These are phyloP conservation scores for Asterella californica DNA, from an alignment of 225 moss, liverwort and hornwort species.

Conservation along the genomic window DNA sequence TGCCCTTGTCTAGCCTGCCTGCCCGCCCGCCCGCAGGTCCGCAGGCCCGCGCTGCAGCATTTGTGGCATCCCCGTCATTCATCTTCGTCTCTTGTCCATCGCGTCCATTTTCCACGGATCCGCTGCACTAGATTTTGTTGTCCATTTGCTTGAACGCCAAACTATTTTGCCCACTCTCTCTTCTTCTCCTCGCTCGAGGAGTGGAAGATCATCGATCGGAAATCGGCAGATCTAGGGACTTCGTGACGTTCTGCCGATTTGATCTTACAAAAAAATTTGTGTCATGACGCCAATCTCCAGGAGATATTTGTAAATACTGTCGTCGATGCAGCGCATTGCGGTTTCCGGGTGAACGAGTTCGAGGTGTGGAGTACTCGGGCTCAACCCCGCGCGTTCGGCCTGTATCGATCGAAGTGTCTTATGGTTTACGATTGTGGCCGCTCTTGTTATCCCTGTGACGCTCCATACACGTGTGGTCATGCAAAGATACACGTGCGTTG, in stretches of 20 bases:
- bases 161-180: conserved; percentile 7
- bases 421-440: conserved; percentile 7
- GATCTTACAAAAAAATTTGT: conserved; percentile 9
- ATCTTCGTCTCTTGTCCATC: conserved; percentile 7
- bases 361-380: conserved; percentile 14
- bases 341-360: conserved; percentile 23
- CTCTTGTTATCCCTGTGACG: conserved; percentile 10
- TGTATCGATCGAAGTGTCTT: neutral
- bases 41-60: conserved; percentile 14
- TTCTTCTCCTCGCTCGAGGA: neutral
- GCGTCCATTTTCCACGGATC: conserved; percentile 23
- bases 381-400: conserved; percentile 8
- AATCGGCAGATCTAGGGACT: conserved; percentile 26
- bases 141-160: conserved; percentile 8
- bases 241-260: conserved; percentile 24
- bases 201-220: conserved; percentile 11
- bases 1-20: neutral
- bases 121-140: neutral
- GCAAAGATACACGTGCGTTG: conserved; percentile 17
- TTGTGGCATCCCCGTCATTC: conserved; percentile 8
- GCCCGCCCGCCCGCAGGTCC: neutral
- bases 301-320: conserved; percentile 3
- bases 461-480: conserved; percentile 17
- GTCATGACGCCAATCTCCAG: conserved; percentile 11
- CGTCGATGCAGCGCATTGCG: conserved; percentile 12